phyloP scores from a whole-genome alignment of 1,139 yeast genomes.

The Pichia sp. region DNA sequence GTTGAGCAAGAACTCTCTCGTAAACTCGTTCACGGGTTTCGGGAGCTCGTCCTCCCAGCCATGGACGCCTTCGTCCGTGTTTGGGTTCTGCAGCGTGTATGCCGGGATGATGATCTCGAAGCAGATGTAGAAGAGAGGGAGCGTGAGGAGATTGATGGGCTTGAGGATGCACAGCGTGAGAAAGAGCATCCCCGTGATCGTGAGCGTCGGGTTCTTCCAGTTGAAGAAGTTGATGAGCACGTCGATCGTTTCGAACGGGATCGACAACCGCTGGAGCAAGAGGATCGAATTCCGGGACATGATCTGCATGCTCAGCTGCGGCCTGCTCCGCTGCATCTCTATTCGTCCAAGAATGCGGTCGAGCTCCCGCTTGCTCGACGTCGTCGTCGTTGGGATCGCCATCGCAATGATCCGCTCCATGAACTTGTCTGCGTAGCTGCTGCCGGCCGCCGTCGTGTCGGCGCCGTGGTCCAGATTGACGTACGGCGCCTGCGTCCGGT shows the following conservation, averaged over 20 bases:
- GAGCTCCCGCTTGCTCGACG: conserved; percentile 37
- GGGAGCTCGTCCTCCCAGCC: conserved; percentile 47
- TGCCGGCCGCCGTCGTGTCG: not conserved
- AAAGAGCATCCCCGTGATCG: conserved; percentile 54
- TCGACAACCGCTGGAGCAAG: conserved; percentile 59
- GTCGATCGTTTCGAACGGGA: conserved; percentile 59
- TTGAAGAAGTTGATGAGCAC: conserved; percentile 47
- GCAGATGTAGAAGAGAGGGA: conserved; percentile 53
- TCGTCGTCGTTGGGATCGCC: conserved; percentile 61
- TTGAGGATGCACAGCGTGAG: conserved; percentile 56
- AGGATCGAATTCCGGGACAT: conserved; percentile 68
- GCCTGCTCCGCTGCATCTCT: conserved; percentile 57
- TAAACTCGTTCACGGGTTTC: conserved; percentile 72
- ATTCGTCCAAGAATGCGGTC: conserved; percentile 44
- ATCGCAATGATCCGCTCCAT: conserved; percentile 64
- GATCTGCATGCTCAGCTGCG: conserved; percentile 61
- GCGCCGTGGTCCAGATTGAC: not conserved
- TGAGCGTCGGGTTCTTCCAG: conserved; percentile 64
- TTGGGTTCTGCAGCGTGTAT: conserved; percentile 46
- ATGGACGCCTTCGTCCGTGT: conserved; percentile 30
- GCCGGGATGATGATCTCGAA: conserved; percentile 66
- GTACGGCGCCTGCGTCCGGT: not conserved
- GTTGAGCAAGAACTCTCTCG: conserved; percentile 73
- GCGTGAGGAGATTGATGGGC: conserved; percentile 51
- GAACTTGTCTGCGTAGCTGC: conserved; percentile 54